Percentiles rank a stretch among this genome's conserved stretches.
Evolutionary conservation across 192 early-diverging fungal genomes (phyloP).

Genomic region (Backusella westeae): DNA sequence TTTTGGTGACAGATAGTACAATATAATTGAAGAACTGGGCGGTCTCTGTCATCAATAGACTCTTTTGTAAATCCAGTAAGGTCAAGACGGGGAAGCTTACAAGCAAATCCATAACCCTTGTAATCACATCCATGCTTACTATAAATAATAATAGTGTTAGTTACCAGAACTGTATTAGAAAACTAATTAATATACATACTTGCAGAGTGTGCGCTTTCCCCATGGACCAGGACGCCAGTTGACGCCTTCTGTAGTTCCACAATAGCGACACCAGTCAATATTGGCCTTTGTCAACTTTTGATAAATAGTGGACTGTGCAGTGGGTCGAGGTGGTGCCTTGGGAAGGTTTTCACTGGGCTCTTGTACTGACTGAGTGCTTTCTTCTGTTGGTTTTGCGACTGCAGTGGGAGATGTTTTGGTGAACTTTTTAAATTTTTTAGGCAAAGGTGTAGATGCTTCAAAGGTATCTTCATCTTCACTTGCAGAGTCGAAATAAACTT

Average conservation of each 20-base stretch:
- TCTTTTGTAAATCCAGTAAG: conserved; percentile 74
- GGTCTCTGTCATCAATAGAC: conserved; percentile 69
- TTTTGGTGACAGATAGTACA: conserved; percentile 76
- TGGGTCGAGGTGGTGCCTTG: conserved; percentile 24
- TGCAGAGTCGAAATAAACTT: neutral
- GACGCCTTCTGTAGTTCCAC: conserved; percentile 84
- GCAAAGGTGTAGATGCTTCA: neutral
- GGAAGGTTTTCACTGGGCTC: neutral
- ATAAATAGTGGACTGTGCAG: conserved; percentile 51
- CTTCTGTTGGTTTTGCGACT: neutral
- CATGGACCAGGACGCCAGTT: conserved; percentile 93
- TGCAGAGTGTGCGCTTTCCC: conserved; percentile 94
- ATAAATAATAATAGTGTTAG: conserved; percentile 1
- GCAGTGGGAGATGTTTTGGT: neutral
- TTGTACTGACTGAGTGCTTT: neutral
- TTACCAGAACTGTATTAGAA: neutral
- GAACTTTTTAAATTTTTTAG: neutral
- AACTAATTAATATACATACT: conserved; percentile 47
- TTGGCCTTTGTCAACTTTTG: conserved; percentile 58
- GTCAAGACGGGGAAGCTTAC: conserved; percentile 84
- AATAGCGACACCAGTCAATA: conserved; percentile 90
- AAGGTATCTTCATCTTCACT: conserved; percentile 4
- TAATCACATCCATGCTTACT: conserved; percentile 94
- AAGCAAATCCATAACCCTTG: conserved; percentile 91
- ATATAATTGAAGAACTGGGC: conserved; percentile 86